Evolutionary conservation across 2,329 filamentous ascomycete species (phyloP).

Genomic region (Aspergillus japonicus): DNA sequence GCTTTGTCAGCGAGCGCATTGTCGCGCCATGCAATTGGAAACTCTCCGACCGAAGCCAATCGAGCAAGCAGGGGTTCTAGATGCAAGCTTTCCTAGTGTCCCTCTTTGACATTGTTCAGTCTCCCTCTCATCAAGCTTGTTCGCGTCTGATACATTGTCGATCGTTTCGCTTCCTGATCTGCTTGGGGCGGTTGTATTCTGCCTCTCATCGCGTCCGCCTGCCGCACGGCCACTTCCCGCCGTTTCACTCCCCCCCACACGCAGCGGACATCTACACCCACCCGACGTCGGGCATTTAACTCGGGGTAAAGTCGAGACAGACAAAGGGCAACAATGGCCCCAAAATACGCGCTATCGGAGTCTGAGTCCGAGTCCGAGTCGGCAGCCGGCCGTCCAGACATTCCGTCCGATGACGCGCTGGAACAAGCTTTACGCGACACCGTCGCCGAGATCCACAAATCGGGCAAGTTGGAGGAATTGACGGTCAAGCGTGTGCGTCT

Average conservation of each 20-base stretch:
- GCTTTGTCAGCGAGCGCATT: background rate
- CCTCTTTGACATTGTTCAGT: too few species aligned
- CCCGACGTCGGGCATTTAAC: background rate
- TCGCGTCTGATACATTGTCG: too few species aligned
- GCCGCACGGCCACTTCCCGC: background rate
- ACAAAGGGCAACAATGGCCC: constrained; percentile 25
- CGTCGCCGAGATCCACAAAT: constrained; percentile 36
- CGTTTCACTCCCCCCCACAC: background rate
- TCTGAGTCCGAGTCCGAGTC: constrained; percentile 28
- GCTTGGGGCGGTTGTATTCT: too few species aligned
- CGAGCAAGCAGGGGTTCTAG: background rate
- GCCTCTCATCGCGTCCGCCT: background rate
- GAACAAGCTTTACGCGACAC: constrained; percentile 40
- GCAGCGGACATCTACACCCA: background rate
- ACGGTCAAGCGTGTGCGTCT: constrained; percentile 58
- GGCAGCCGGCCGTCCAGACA: constrained; percentile 16
- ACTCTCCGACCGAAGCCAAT: background rate
- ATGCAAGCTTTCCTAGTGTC: too few species aligned
- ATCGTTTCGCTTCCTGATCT: too few species aligned
- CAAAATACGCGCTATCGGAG: constrained; percentile 32
- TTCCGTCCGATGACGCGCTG: constrained; percentile 35
- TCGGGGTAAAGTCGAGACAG: background rate
- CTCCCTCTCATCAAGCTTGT: too few species aligned
- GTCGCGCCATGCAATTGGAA: background rate
- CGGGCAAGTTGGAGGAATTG: constrained; percentile 50